Evolutionary conservation across 78 protist species (phyloP), one percentile per base, ranked within the genome.

Genomic region (Emiliania huxleyi): DNA sequence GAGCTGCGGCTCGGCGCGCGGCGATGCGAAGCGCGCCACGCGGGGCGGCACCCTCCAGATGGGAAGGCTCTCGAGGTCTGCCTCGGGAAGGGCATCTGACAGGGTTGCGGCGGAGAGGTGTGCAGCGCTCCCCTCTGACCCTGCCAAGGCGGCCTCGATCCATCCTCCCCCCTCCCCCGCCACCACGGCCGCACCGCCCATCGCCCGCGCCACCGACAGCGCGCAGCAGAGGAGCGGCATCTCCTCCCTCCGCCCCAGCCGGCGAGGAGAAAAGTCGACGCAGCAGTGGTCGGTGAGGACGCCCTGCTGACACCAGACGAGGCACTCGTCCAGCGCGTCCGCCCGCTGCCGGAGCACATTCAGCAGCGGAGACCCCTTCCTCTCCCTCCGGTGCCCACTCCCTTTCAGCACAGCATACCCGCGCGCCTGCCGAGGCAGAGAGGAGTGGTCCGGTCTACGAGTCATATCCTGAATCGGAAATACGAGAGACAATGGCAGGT

Each of bases 281-380:
- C 62, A 52, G 62, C 62, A 52, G 62, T 19, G 8, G 15, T 52
- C 62, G 29, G 8, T 15, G 62, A 8, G 29, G 62, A 19, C 62
- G 62, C 29, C 62, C 62, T 52, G 73, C 73, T 62, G n/a, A 26
- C 12, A 12, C 83, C 83, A 73, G 0, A 73, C 83, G 5, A 33
- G 18, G 83, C n/a, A 6, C 18, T 2, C 0, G 1, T 6, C 83
- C 19, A 6, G 42, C 44, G 83, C 83, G 8, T 73, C 83, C 3
- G 43, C 25, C 23, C 42, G 83, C 83, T 73, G 83, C 18, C 83
- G 83, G 25, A n/a, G 37, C 25, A 18, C 37, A 33, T 73, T 73
- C 43, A 73, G 83, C 83, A 73, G 83, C 83, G 83, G 83, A 15
- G 35, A 25, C 43, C 83, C 83, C 83, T 73, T 73, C 3, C 83